These are phyloP conservation scores for Hypoxylon sp. DNA, from an alignment of 2,329 filamentous ascomycete genomes.

Conservation along the genomic window DNA sequence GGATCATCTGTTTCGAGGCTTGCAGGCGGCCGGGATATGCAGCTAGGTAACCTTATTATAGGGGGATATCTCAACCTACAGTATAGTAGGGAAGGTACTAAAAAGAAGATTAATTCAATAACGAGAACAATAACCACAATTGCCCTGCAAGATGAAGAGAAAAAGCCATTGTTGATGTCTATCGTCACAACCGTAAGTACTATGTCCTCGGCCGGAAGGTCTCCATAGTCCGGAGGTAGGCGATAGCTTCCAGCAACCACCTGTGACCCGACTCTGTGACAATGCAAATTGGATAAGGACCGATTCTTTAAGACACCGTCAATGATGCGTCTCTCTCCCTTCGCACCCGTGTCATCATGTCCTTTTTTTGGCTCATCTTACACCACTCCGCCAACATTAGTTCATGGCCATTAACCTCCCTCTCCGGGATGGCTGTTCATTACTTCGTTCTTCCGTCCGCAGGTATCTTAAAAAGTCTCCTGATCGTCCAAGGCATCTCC, in stretches of 20 bases:
- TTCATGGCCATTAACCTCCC: slow-evolving; percentile 32
- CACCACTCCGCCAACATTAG: slow-evolving; percentile 39
- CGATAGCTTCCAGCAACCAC: slow-evolving; percentile 22
- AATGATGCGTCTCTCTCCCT: slow-evolving; percentile 22
- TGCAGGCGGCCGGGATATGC: slow-evolving; percentile 24
- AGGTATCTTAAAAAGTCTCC: slow-evolving; percentile 75
- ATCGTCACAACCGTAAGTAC: slow-evolving; percentile 34
- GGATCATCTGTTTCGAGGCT: slow-evolving; percentile 1
- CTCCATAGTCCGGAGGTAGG: slow-evolving; percentile 31
- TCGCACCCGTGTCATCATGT: slow-evolving; percentile 22
- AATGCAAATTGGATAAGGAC: slow-evolving; percentile 28
- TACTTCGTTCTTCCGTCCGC: slow-evolving; percentile 38
- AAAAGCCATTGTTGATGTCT: slow-evolving; percentile 34
- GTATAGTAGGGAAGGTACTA: background rate
- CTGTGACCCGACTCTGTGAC: slow-evolving; percentile 19
- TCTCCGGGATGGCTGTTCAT: slow-evolving; percentile 35
- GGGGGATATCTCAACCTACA: slow-evolving; percentile 9
- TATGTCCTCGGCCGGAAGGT: slow-evolving; percentile 14
- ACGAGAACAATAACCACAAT: background rate
- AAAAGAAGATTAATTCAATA: background rate
- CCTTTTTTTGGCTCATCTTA: slow-evolving; percentile 36
- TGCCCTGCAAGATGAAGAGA: slow-evolving; percentile 9
- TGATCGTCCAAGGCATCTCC: slow-evolving; percentile 79
- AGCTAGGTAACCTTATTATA: slow-evolving; percentile 35
- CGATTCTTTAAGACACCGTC: slow-evolving; percentile 19